Conservation (phyloP, 2,329 filamentous ascomycete genomes). For the Calonectria ilicicola region DNA sequence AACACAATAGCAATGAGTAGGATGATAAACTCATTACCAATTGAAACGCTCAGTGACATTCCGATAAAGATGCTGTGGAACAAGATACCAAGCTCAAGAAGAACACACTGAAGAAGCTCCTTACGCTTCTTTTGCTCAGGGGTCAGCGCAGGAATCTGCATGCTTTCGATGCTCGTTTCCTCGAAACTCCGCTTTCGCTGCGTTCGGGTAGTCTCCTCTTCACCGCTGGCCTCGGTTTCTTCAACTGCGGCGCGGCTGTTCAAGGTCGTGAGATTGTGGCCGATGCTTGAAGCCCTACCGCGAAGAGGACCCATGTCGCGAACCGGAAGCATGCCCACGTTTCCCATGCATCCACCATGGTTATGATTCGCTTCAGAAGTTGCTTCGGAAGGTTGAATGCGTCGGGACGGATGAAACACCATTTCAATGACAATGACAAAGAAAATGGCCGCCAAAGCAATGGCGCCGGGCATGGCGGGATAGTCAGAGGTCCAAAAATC, state of each 20-base stretch:
- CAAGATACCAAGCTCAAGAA: slow-evolving; percentile 81
- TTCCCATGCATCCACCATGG: slow-evolving; percentile 41
- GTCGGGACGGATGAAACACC: slow-evolving; percentile 63
- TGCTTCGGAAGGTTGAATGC: slow-evolving; percentile 36
- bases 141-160: slow-evolving; percentile 43
- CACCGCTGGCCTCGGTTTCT: slow-evolving; percentile 27
- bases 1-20: slow-evolving; percentile 83
- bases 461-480: slow-evolving; percentile 81
- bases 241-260: slow-evolving; percentile 36
- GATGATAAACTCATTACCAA: slow-evolving; percentile 81
- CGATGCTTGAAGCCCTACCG: slow-evolving; percentile 51
- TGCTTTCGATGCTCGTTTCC: slow-evolving; percentile 40
- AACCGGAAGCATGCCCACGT: slow-evolving; percentile 44
- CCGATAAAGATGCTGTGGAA: slow-evolving; percentile 80
- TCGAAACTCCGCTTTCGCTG: slow-evolving; percentile 35
- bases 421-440: slow-evolving; percentile 86
- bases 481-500: slow-evolving; percentile 82
- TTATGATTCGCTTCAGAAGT: background rate
- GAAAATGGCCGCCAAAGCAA: slow-evolving; percentile 83
- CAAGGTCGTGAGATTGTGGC: slow-evolving; percentile 47
- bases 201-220: slow-evolving; percentile 25
- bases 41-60: slow-evolving; percentile 84
- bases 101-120: slow-evolving; percentile 79
- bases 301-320: slow-evolving; percentile 48
- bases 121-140: slow-evolving; percentile 71